Base-by-base conservation (phyloP, 2,329 filamentous ascomycete genomes). In the Trichoderma sp. region DNA sequence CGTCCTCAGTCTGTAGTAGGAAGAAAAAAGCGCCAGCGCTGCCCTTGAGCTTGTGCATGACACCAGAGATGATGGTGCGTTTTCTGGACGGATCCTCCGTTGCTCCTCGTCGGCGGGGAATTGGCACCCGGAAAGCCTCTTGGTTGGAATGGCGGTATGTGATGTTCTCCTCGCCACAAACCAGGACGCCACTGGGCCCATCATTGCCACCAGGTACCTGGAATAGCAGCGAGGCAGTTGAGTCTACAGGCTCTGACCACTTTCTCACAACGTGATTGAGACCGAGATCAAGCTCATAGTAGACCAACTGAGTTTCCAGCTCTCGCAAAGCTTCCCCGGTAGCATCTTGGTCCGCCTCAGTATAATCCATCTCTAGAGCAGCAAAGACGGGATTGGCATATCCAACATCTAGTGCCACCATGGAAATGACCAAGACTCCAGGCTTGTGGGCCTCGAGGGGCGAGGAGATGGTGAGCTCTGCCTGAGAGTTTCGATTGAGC, bases 351-450 rank as follows among this genome's bases (percentile, higher is more conserved):
- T 99, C 97, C 4, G 92, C 91, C 81, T 98, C 95, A 2, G 93
- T 92, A 83, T 98, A 98, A 81, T 99, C 95, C 29, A 98, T 91
- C 84, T 99, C 97, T 8, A 99, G 89, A 0, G 95, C 94, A 11
- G 97, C 97, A 82, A 99, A 99, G 60, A 98, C 93, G 3, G 97
- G 97, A 82, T 99, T 98, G 77, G 97, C 94, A 83, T 98, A 99
- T 50, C 96, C 97, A 35, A 98, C 96, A 83, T 99, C 97, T 60
- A 99, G 86, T 1, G 95, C 94, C 29, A 94, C 93, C 80, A 98
- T 88, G 35, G 94, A 93, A 79, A 98, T 94, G 29, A 98, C 95
- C 67, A 99, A 86, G 1, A 96, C 96, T 76, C 96, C 95, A 14
- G 95, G 92, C 84, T 97, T 97, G 85, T 99, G 96, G 2, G 97